phyloP scores from a whole-genome alignment of 108 stramenopile genomes.

The Nitzschia sp. region DNA sequence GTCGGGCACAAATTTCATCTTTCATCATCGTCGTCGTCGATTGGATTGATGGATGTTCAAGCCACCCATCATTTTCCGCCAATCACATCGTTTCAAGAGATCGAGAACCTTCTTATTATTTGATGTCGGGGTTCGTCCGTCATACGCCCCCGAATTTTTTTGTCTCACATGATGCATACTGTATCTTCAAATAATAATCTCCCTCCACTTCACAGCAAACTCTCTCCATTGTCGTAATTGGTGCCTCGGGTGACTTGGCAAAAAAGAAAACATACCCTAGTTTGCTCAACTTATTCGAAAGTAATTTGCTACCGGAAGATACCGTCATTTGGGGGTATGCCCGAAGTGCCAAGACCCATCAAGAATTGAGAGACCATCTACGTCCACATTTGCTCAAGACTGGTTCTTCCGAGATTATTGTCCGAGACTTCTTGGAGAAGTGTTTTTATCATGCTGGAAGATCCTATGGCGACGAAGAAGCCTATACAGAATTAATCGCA shows the following conservation, averaged over 20 bases:
- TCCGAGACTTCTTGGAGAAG: conserved; percentile 71
- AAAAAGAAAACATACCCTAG: conserved; percentile 98
- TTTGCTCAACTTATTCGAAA: conserved; percentile 79
- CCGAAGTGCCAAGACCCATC: conserved; percentile 67
- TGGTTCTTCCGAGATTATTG: conserved; percentile 33
- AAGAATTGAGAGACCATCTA: conserved; percentile 80
- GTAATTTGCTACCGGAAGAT: conserved; percentile 65
- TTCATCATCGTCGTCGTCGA: too few relatives aligned
- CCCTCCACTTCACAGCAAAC: conserved; percentile 45
- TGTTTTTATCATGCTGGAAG: conserved; percentile 84
- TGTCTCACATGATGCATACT: background rate
- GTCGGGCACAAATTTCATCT: too few relatives aligned
- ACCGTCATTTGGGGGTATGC: conserved; percentile 93
- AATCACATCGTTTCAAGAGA: too few relatives aligned
- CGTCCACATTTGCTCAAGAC: conserved; percentile 58
- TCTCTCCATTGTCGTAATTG: conserved; percentile 77
- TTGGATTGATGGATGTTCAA: too few relatives aligned
- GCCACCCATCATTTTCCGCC: conserved; percentile 2
- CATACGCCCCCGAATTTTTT: background rate
- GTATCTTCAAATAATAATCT: too few relatives aligned
- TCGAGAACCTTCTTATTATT: conserved; percentile 10
- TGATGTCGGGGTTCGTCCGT: background rate
- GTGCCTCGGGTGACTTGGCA: conserved; percentile 95
- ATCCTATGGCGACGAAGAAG: conserved; percentile 83
- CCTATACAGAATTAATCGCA: conserved; percentile 58